A percentile compares a stretch with the other conserved stretches of the same genome.
Conservation (phyloP, 2,329 filamentous ascomycete species). For the Cladosporium oxysporum region DNA sequence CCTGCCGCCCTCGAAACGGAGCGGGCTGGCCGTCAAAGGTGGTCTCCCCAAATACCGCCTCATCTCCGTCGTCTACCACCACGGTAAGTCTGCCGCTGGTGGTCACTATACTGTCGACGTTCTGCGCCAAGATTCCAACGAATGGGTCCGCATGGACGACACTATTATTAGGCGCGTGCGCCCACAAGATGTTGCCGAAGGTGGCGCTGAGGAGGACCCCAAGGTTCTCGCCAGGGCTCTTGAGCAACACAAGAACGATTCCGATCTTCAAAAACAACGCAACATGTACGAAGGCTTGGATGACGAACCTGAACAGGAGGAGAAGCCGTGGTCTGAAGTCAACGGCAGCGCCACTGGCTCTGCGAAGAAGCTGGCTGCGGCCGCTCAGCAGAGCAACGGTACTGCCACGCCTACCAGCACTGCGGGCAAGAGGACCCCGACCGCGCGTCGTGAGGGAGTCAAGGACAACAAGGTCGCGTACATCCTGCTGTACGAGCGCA, state of each 20-base stretch:
- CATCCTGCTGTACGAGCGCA: slow-evolving; percentile 88
- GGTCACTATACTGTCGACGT: slow-evolving; percentile 99
- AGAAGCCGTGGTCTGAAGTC: slow-evolving; percentile 79
- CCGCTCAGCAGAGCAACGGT: slow-evolving; percentile 55
- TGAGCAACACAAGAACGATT: slow-evolving; percentile 66
- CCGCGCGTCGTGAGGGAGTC: slow-evolving; percentile 50
- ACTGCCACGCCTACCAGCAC: slow-evolving; percentile 53
- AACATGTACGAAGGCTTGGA: slow-evolving; percentile 74
- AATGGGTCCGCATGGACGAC: slow-evolving; percentile 96
- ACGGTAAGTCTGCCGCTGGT: slow-evolving; percentile 92
- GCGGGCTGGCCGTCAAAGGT: slow-evolving; percentile 64
- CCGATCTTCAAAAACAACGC: slow-evolving; percentile 42
- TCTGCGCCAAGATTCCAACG: slow-evolving; percentile 85
- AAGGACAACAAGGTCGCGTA: slow-evolving; percentile 98
- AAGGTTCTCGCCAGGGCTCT: slow-evolving; percentile 65
- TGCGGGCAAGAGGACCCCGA: slow-evolving; percentile 56
- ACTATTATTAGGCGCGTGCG: slow-evolving; percentile 83
- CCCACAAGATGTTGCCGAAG: slow-evolving; percentile 85
- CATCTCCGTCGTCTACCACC: slow-evolving; percentile 91
- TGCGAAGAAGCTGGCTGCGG: slow-evolving; percentile 60
- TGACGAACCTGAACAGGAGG: slow-evolving; percentile 64
- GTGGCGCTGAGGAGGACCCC: slow-evolving; percentile 76
- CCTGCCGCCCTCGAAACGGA: slow-evolving; percentile 74
- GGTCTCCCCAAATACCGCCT: slow-evolving; percentile 81
- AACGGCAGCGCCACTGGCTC: slow-evolving; percentile 56